A percentile compares a stretch with the other conserved stretches of the same genome.
These are phyloP conservation scores for Colletotrichum eremochloae DNA, from an alignment of 2,329 filamentous ascomycete species.

Conservation along the genomic window DNA sequence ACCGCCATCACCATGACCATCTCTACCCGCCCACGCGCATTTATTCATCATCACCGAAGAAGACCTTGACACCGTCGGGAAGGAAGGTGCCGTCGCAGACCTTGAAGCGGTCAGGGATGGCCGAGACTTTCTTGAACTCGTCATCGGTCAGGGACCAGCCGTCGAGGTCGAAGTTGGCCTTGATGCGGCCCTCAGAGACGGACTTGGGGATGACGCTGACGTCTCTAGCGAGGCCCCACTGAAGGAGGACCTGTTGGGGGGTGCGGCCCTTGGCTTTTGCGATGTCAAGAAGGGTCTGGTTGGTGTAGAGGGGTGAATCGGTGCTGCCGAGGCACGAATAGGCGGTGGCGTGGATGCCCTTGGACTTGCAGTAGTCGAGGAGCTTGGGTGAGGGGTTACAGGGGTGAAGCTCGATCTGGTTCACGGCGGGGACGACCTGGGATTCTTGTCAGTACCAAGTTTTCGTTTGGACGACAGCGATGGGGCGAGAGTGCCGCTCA, in stretches of 20 bases:
- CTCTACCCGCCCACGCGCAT: background rate
- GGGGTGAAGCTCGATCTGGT: conserved; percentile 87
- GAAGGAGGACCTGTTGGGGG: conserved; percentile 80
- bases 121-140: conserved; percentile 77
- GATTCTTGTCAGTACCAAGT: background rate
- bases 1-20: background rate
- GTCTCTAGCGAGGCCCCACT: conserved; percentile 85
- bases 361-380: conserved; percentile 77
- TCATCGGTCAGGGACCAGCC: conserved; percentile 80
- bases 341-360: conserved; percentile 81
- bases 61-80: conserved; percentile 75
- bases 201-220: conserved; percentile 90
- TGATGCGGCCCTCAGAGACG: conserved; percentile 79
- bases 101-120: conserved; percentile 83
- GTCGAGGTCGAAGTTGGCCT: conserved; percentile 81
- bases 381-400: conserved; percentile 86
- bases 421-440: conserved; percentile 74
- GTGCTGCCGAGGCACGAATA: conserved; percentile 82
- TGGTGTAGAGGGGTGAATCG: conserved; percentile 77
- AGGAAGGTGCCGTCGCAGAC: conserved; percentile 82
- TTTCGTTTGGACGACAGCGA: background rate
- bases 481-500: conserved; percentile 46
- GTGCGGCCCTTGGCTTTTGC: conserved; percentile 77
- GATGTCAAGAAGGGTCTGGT: conserved; percentile 72
- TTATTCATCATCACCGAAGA: conserved; percentile 87